Evolutionary conservation across 2,329 filamentous ascomycete genomes (phyloP).

Genomic region (Teratosphaeria viscida): DNA sequence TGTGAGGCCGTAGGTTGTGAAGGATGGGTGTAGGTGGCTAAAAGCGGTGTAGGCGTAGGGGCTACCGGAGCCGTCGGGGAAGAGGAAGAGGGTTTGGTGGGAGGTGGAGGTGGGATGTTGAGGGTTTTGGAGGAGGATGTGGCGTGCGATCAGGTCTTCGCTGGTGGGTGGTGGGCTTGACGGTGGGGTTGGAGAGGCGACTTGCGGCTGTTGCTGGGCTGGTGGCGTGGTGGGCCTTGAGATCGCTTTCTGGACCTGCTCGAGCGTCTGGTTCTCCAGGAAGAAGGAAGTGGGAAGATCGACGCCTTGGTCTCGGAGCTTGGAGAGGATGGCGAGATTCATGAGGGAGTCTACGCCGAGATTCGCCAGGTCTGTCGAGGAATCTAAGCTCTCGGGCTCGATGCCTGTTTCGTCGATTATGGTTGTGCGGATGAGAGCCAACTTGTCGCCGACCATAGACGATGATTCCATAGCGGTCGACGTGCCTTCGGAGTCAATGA

Average conservation of each 20-base stretch:
- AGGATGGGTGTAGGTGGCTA: constrained; percentile 29
- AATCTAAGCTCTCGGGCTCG: background rate
- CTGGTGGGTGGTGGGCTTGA: background rate
- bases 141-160: background rate
- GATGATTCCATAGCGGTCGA: background rate
- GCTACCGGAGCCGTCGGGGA: constrained; percentile 39
- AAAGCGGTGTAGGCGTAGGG: constrained; percentile 36
- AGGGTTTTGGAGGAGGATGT: background rate
- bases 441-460: background rate
- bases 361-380: background rate
- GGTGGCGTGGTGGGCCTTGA: background rate
- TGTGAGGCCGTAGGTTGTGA: background rate
- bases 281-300: background rate
- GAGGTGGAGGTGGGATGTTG: constrained; percentile 8
- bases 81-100: constrained; percentile 19
- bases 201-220: background rate
- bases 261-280: background rate
- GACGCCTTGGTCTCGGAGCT: background rate
- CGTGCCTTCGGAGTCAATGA: background rate
- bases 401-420: background rate
- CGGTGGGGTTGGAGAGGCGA: background rate
- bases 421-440: background rate
- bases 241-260: background rate
- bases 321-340: background rate
- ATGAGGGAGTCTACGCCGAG: background rate